Percentiles rank a stretch among this genome's conserved stretches.
Conservation (phyloP, 2,329 filamentous ascomycete genomes). For the Aquanectria penicillioides region DNA sequence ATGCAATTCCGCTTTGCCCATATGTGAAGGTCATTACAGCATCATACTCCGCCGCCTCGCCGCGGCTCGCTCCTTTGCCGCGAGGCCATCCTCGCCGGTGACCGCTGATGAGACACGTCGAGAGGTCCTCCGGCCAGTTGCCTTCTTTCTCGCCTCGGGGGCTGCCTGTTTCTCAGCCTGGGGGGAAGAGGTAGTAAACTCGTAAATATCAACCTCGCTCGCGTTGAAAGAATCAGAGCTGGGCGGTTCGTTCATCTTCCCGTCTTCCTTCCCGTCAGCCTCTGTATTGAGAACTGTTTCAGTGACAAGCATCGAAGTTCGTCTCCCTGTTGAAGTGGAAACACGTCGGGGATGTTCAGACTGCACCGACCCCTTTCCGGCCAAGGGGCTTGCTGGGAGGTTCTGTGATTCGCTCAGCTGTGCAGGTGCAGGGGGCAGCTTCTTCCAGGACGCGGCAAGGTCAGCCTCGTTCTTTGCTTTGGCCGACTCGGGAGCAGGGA, state of each 20-base stretch:
- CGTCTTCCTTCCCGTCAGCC: constrained; percentile 24
- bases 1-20: constrained; percentile 34
- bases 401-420: constrained; percentile 29
- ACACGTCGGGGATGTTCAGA: constrained; percentile 46
- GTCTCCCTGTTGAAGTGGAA: constrained; percentile 53
- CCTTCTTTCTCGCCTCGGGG: constrained; percentile 35
- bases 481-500: constrained; percentile 35
- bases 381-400: constrained; percentile 53
- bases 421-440: constrained; percentile 33
- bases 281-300: constrained; percentile 23
- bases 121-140: constrained; percentile 47
- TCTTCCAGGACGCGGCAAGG: constrained; percentile 44
- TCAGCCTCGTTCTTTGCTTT: constrained; percentile 49
- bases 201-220: constrained; percentile 61
- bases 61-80: constrained; percentile 43
- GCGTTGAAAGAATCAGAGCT: constrained; percentile 33
- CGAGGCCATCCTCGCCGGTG: constrained; percentile 47
- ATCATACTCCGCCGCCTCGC: constrained; percentile 68
- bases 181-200: constrained; percentile 62
- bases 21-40: constrained; percentile 54
- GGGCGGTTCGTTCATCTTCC: constrained; percentile 26
- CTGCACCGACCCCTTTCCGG: constrained; percentile 48
- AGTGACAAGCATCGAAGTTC: constrained; percentile 45
- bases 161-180: constrained; percentile 45
- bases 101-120: constrained; percentile 53